Base-by-base conservation (phyloP, 1,139 yeast genomes). In the Tardiomyces blankii region DNA sequence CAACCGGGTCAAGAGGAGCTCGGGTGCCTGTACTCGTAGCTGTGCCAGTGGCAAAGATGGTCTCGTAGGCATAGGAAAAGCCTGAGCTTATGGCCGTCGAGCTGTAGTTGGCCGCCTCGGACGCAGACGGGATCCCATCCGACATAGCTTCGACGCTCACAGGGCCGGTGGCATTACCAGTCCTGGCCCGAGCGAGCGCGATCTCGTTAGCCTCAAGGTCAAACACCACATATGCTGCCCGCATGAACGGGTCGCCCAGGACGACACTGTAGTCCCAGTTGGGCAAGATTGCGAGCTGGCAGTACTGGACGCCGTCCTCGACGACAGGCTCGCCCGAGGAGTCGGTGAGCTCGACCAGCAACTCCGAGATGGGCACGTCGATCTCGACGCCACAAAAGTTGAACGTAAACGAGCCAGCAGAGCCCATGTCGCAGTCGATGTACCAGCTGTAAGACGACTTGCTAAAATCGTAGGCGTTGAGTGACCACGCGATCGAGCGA, bases 181-280 rank as follows among this genome's bases (percentile, higher is more conserved):
- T 44, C n/a, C 40, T 42, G 19, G 76, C 81, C 52, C 73, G 80
- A 2, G 87, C 91, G 45, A 84, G 48, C 1, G 78, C 76, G 23
- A 83, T 67, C 55, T 77, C 75, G 44, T 65, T 61, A 51, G 72
- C 74, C 21, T 80, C 87, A 51, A 82, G 66, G 61, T 84, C 85
- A 53, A 74, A 82, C 41, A 83, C 89, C 44, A 78, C 73, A 59
- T 84, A 83, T 9, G 81, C 83, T 46, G 73, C 68, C 48, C 82
- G 70, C 54, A 84, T 64, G 61, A 83, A 76, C 38, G 78, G 73
- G 60, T 82, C 91, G 41, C 93, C 93, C 21, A 82, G 58, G 11
- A 73, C 68, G 23, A 54, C 11, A 11, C 9, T 14, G n/a, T 3
- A 5, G 9, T 9, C 35, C 25, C 7, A 4, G 16, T 5, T 30